Evolutionary conservation across 441 rosid species (phyloP), one percentile per base, ranked within the genome.

Genomic region (Eruca vesicaria): DNA sequence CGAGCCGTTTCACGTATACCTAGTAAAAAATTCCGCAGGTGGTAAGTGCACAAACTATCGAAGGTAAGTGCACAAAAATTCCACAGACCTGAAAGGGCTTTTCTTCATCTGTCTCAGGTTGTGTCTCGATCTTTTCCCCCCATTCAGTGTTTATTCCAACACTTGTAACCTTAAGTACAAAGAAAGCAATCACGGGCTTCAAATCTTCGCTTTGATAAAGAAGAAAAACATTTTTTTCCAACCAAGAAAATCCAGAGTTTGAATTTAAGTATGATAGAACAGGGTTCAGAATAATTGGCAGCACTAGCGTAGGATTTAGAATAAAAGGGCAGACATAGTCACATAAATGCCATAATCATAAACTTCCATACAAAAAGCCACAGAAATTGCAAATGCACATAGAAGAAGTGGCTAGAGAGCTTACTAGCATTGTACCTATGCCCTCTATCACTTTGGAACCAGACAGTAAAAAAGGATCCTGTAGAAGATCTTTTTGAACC

Each of bases 401-500:
- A 1, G 26, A 23, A 23, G 26, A 23, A 1, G 26, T 23, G 26
- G 2, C 21, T 38, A 0, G 61, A 45, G 57, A 66, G 38, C 67
- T 80, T 87, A 95, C 98, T 98, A 95, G 83, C 97, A 95, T 89
- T 48, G 87, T 85, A 56, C 99, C 99, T 41, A 87, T 80, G 29
- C 99, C 98, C 77, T 95, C 98, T 28, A 93, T 97, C 63, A 95
- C 88, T 85, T 95, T 95, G 75, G 97, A 95, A n/a, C 99, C 97
- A 80, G 98, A 86, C 82, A 89, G 84, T 65, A 95, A 66, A 77
- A 91, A 95, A 16, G 94, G 97, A 33, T 88, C 69, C 62, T 68
- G 82, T 36, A 82, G 3, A 36, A 21, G 80, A 84, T 92, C 92
- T 84, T 92, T 95, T 80, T 66, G 88, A 66, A 92, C 92, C 98